Percentiles rank a stretch among this genome's conserved stretches.
These are phyloP conservation scores for Alternaria viburni DNA, from an alignment of 2,329 filamentous ascomycete genomes.

Conservation along the genomic window DNA sequence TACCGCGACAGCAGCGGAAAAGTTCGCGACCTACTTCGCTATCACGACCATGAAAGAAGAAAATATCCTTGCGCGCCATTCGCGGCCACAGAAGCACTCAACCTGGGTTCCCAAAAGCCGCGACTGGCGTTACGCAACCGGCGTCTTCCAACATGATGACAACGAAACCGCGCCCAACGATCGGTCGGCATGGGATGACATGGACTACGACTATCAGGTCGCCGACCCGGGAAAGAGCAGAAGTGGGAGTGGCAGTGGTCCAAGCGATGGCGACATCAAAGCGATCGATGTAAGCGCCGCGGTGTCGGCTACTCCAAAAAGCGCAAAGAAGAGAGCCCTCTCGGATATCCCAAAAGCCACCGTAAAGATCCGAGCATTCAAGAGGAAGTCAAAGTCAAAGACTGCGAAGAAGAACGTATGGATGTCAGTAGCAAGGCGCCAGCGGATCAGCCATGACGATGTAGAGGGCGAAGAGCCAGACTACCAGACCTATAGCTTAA, in stretches of 20 bases:
- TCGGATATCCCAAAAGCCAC: not conserved
- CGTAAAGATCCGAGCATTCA: not conserved
- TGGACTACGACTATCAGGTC: constrained; percentile 16
- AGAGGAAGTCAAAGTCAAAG: not conserved
- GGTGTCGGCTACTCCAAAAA: not conserved
- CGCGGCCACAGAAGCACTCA: constrained; percentile 22
- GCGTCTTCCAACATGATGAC: constrained; percentile 21
- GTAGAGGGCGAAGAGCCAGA: not conserved
- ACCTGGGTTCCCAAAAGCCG: constrained; percentile 16
- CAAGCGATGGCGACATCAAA: not conserved
- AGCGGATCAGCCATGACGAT: not conserved
- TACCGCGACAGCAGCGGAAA: not conserved
- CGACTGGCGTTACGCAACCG: constrained; percentile 25
- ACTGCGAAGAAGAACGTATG: not conserved
- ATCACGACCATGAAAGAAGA: constrained; percentile 1
- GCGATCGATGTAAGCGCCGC: not conserved
- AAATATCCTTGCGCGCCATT: constrained; percentile 21
- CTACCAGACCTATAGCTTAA: constrained; percentile 9
- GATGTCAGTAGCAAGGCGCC: constrained; percentile 4
- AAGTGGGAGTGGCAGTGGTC: not conserved
- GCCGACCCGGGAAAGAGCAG: not conserved
- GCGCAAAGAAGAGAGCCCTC: not conserved
- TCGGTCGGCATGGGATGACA: constrained; percentile 17
- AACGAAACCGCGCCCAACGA: constrained; percentile 9
- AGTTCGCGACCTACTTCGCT: not conserved